Evolutionary conservation across 1,284 basidiomycete species (phyloP), one percentile per base, ranked within the genome.

Genomic region (Cutaneotrichosporon curvatum): DNA sequence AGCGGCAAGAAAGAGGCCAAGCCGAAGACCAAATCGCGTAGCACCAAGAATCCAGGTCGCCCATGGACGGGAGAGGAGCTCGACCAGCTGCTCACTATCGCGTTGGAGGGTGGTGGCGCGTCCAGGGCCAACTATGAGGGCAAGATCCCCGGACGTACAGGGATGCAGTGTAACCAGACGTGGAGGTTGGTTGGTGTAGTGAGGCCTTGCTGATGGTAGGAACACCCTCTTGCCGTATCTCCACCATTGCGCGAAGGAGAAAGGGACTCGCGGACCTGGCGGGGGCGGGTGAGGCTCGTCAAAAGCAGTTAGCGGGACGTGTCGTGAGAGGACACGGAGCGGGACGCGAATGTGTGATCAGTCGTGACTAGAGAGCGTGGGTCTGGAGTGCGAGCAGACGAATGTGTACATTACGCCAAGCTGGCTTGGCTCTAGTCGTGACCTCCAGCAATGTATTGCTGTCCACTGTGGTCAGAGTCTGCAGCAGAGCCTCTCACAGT

Each of bases 401-500:
- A n/a, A n/a, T n/a, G n/a, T n/a, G n/a, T n/a, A n/a, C n/a, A n/a
- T n/a, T n/a, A n/a, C n/a, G n/a, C n/a, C 25, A 28, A 12, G 7
- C 25, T 7, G 7, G 25, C 25, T 28, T 12, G 8, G 25, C 3
- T 36, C 43, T 51, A 48, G 40, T 42, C 47, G 40, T 57, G 50
- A 2, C 60, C 60, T 4, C 60, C 60, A 20, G 49, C 36, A n/a
- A 60, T 52, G 33, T 62, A 62, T 45, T 60, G 58, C 20, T 51
- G 43, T 4, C 60, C 60, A 16, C 58, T 60, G 43, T n/a, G 18
- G 19, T 37, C 31, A 33, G 21, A n/a, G n/a, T 37, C 25, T 31
- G 38, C 28, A 12, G 10, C 16, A 3, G 8, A 2, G 3, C 15
- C 25, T 18, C 62, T 48, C 34, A 67, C 65, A 65, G 25, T 6